Percentiles rank a stretch among this genome's conserved stretches.
These are phyloP conservation scores for Tricholoma flavovirens DNA, from an alignment of 768 basidiomycete species.

Conservation along the genomic window DNA sequence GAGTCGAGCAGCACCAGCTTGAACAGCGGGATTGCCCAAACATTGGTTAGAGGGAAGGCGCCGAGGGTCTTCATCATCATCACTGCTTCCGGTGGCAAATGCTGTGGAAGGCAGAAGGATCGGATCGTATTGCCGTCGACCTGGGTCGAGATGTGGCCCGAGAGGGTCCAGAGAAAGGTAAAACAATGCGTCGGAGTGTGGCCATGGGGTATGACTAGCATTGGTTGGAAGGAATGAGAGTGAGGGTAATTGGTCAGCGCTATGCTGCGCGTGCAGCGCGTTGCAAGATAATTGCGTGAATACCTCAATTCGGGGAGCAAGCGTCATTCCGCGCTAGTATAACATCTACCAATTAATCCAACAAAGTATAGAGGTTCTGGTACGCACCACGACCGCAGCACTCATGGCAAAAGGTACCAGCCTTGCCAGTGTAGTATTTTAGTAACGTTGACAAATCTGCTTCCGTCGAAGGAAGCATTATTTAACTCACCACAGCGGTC, in stretches of 20 bases:
- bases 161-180: slow-evolving; percentile 28
- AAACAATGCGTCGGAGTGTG: slow-evolving; percentile 14
- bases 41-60: slow-evolving; percentile 35
- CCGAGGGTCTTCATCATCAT: slow-evolving; percentile 30
- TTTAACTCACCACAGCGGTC: slow-evolving; percentile 46
- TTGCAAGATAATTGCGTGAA: slow-evolving; percentile 76
- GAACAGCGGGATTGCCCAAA: slow-evolving; percentile 50
- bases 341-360: not conserved
- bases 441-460: slow-evolving; percentile 1
- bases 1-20: slow-evolving; percentile 62
- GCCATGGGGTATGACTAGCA: not conserved
- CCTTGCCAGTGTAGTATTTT: slow-evolving; percentile 42
- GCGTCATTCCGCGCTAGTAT: slow-evolving; percentile 73
- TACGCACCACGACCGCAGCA: slow-evolving; percentile 59
- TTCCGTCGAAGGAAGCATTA: not conserved
- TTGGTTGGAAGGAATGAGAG: slow-evolving; percentile 9
- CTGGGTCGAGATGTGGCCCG: slow-evolving; percentile 19
- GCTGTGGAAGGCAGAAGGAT: not conserved
- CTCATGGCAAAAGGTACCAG: slow-evolving; percentile 71
- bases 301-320: slow-evolving; percentile 75
- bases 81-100: slow-evolving; percentile 1
- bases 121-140: slow-evolving; percentile 3
- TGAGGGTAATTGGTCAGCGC: slow-evolving; percentile 34
- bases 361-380: not conserved
- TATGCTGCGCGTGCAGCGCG: slow-evolving; percentile 37